phyloP scores from a whole-genome alignment of 2,329 filamentous ascomycete genomes.

The Talaromyces sp. region DNA sequence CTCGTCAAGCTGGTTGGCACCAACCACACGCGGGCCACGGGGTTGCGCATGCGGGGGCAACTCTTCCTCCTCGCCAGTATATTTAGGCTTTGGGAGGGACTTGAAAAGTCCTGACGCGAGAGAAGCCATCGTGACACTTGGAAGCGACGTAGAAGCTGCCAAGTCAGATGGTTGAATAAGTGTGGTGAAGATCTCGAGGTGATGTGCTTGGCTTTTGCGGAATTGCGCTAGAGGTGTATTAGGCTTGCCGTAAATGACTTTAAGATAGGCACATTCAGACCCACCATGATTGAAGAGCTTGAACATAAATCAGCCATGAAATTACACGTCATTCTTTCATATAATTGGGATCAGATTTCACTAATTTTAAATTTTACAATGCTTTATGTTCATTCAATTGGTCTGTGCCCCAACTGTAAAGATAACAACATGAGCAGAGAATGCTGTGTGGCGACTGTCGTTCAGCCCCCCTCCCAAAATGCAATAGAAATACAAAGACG shows the following conservation, averaged over 20 bases:
- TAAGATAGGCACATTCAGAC: background rate
- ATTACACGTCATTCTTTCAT: too few relatives aligned
- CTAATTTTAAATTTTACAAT: background rate
- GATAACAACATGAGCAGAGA: background rate
- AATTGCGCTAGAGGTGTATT: conserved; percentile 17
- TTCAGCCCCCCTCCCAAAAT: background rate
- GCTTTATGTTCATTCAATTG: background rate
- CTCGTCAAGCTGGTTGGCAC: conserved; percentile 77
- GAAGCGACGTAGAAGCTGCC: conserved; percentile 16
- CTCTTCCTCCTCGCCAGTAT: conserved; percentile 87
- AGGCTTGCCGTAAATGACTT: conserved; percentile 13
- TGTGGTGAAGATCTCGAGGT: conserved; percentile 16
- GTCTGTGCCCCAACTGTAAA: background rate
- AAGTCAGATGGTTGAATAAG: conserved; percentile 21
- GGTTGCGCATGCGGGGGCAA: conserved; percentile 70
- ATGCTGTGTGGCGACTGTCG: conserved; percentile 4
- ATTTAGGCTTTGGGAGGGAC: conserved; percentile 85
- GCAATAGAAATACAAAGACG: conserved; percentile 21
- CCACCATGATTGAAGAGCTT: too few relatives aligned
- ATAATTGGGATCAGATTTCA: background rate
- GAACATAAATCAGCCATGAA: too few relatives aligned
- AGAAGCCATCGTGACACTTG: conserved; percentile 59
- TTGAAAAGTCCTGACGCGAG: conserved; percentile 73
- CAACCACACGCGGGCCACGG: conserved; percentile 80
- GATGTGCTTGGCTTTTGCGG: conserved; percentile 25